A percentile compares a stretch with the other conserved stretches of the same genome.
These are phyloP conservation scores for Boletus pseudo-olivaceus DNA, from an alignment of 768 basidiomycete genomes.

Conservation along the genomic window DNA sequence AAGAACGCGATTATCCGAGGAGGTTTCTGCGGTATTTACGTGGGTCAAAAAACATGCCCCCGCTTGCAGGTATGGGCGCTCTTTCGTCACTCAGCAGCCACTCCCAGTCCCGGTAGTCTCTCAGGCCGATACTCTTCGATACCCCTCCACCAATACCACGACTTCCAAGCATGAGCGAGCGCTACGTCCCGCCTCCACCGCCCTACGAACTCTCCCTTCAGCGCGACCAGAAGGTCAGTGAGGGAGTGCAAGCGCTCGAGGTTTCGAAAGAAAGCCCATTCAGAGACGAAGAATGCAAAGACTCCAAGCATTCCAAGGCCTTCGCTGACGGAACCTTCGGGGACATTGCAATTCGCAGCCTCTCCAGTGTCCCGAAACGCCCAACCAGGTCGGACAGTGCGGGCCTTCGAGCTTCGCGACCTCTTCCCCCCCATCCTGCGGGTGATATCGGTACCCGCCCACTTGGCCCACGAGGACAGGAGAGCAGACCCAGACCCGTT, in stretches of 20 bases:
- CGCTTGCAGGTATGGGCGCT: constrained; percentile 10
- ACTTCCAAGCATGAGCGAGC: constrained; percentile 20
- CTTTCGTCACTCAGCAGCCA: background rate
- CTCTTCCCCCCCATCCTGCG: constrained; percentile 26
- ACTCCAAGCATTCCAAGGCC: constrained; percentile 7
- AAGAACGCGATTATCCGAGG: background rate
- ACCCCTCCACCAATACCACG: background rate
- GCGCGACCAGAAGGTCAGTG: constrained; percentile 51
- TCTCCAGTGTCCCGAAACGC: constrained; percentile 2
- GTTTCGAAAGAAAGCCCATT: constrained; percentile 10
- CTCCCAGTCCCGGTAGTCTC: background rate
- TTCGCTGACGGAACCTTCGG: constrained; percentile 3
- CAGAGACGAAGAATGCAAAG: constrained; percentile 15
- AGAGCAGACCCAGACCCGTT: background rate
- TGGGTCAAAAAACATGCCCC: constrained; percentile 9
- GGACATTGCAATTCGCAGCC: background rate
- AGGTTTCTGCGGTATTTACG: background rate
- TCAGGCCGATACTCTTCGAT: background rate
- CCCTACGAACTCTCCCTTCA: constrained; percentile 39
- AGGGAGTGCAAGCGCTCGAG: constrained; percentile 13
- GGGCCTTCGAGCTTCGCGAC: constrained; percentile 13
- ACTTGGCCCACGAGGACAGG: background rate
- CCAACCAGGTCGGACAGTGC: background rate
- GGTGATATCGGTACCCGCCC: background rate
- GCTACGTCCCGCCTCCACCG: constrained; percentile 35